phyloP scores from a whole-genome alignment of 2,329 filamentous ascomycete species.

The Annulohypoxylon truncatum region DNA sequence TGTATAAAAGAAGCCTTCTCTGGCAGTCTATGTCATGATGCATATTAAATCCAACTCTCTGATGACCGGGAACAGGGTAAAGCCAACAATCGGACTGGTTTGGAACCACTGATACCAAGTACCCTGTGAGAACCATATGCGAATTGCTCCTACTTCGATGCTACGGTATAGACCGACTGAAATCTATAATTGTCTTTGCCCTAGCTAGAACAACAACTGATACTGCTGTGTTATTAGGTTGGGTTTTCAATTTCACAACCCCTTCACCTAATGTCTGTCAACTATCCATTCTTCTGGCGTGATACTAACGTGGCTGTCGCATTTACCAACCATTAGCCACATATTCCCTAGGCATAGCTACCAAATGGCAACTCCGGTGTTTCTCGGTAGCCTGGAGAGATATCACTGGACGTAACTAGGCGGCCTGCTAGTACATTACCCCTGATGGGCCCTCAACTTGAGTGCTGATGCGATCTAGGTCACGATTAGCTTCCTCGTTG shows the following conservation, averaged over 20 bases:
- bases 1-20: not conserved
- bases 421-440: not conserved
- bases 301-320: conserved; percentile 1
- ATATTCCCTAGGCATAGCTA: not conserved
- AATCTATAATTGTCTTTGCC: not conserved
- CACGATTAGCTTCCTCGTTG: conserved; percentile 6
- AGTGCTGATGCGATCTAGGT: conserved; percentile 3
- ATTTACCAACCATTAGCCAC: conserved; percentile 7
- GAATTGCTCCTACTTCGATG: not conserved
- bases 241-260: too few relatives aligned
- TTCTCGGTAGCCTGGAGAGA: not conserved
- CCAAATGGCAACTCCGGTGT: not conserved
- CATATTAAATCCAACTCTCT: not conserved
- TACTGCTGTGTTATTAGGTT: too few relatives aligned
- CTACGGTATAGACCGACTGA: not conserved
- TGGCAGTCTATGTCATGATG: not conserved
- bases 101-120: too few relatives aligned
- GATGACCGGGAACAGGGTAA: too few relatives aligned
- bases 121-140: not conserved
- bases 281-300: not conserved
- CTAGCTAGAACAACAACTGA: not conserved
- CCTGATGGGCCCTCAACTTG: not conserved
- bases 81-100: not conserved
- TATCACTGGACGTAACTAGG: not conserved
- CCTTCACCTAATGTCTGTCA: not conserved